Conservation (phyloP, 441 rosid species). For the Capsella rubella region DNA sequence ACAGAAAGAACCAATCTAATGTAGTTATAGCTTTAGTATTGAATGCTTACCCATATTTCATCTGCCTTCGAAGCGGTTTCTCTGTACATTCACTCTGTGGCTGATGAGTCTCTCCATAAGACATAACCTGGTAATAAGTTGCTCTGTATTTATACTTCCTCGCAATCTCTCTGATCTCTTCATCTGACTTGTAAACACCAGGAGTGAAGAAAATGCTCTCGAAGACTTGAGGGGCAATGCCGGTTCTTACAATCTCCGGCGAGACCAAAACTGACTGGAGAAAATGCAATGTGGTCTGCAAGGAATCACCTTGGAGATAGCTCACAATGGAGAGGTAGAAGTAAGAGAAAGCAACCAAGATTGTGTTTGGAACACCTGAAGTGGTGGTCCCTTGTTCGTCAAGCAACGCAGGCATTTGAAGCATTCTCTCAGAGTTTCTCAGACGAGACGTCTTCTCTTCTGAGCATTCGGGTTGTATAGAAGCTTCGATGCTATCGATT, state of each 20-base stretch:
- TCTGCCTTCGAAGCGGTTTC: constrained; percentile 26
- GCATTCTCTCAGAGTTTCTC: constrained; percentile 72
- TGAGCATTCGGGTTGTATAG: constrained; percentile 48
- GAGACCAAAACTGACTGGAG: constrained; percentile 75
- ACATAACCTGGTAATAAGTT: constrained; percentile 79
- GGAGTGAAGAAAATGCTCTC: constrained; percentile 51
- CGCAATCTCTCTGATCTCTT: constrained; percentile 58
- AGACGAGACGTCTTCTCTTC: constrained; percentile 50
- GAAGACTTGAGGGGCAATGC: constrained; percentile 66
- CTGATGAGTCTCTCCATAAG: constrained; percentile 54
- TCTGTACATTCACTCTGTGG: constrained; percentile 41
- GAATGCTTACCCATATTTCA: constrained; percentile 45
- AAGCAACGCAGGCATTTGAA: constrained; percentile 91
- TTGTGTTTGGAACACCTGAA: constrained; percentile 63
- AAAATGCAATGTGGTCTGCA: constrained; percentile 81
- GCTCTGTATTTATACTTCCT: constrained; percentile 71
- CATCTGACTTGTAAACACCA: constrained; percentile 30
- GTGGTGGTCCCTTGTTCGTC: constrained; percentile 72
- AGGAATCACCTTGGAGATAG: constrained; percentile 72
- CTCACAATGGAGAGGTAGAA: constrained; percentile 73
- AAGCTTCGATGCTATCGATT: constrained; percentile 66
- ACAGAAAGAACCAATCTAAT: neutral
- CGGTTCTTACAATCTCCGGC: constrained; percentile 55
- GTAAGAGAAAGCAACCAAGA: constrained; percentile 72
- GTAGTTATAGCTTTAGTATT: neutral